Percentiles rank a stretch among this genome's conserved stretches.
phyloP scores from a whole-genome alignment of 129 eudicot species.

The Arctium lappa region DNA sequence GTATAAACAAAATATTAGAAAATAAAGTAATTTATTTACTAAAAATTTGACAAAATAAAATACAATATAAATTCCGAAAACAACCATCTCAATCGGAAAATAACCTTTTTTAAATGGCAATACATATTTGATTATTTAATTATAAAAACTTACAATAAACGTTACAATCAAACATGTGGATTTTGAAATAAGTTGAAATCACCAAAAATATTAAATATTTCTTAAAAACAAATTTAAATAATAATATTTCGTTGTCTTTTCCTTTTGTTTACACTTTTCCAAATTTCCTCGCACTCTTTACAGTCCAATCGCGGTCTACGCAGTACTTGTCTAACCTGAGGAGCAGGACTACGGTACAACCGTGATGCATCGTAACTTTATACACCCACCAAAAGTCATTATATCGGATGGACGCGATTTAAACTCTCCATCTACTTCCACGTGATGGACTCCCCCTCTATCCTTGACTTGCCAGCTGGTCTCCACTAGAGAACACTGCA shows the following conservation, averaged over 20 bases:
- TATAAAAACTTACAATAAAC: not conserved
- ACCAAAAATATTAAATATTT: not conserved
- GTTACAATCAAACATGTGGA: not conserved
- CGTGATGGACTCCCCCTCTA: not conserved
- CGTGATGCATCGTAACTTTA: not conserved
- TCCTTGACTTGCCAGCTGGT: slow-evolving; percentile 27
- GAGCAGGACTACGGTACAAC: slow-evolving; percentile 15
- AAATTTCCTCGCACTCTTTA: slow-evolving; percentile 15
- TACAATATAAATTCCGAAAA: no score
- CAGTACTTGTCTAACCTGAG: slow-evolving; percentile 27
- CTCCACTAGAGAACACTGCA: slow-evolving; percentile 15
- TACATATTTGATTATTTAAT: not conserved
- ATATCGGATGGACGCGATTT: slow-evolving; percentile 20
- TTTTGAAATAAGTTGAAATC: not conserved
- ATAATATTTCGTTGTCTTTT: slow-evolving; percentile 17
- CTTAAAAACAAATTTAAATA: not conserved
- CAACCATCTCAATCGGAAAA: no score
- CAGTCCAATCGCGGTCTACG: slow-evolving; percentile 29
- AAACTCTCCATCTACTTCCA: not conserved
- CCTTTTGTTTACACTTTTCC: slow-evolving; percentile 13
- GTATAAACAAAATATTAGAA: no score
- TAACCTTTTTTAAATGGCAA: no score
- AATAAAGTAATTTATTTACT: no score
- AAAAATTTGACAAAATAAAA: no score
- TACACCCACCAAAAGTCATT: slow-evolving; percentile 1